Conservation (phyloP, 2,329 filamentous ascomycete species). For the Hymenoscyphus occultus region DNA sequence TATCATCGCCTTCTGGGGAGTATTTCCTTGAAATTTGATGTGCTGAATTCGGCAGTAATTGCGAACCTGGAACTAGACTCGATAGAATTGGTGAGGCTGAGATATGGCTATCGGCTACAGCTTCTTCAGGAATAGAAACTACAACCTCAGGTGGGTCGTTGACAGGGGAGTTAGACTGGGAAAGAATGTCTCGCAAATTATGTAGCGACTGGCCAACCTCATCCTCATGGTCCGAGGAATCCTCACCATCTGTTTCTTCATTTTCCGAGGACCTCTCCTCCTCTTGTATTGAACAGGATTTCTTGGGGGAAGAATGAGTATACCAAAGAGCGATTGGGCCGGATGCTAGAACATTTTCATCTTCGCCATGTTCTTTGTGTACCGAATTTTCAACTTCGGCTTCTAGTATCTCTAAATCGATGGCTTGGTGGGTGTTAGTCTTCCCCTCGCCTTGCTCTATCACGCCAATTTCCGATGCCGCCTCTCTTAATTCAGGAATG, state of each 20-base stretch:
- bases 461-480: not conserved
- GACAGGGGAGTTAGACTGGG: not conserved
- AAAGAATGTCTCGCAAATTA: not conserved
- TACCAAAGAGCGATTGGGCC: not conserved
- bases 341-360: conserved; percentile 5
- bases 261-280: not conserved
- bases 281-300: not conserved
- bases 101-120: not conserved
- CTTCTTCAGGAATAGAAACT: not conserved
- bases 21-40: not conserved
- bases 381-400: not conserved
- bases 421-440: not conserved
- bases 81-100: not conserved
- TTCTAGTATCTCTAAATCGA: not conserved
- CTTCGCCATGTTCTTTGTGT: not conserved
- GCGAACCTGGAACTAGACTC: not conserved
- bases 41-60: not conserved
- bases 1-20: not conserved
- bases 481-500: not conserved
- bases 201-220: not conserved
- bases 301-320: not conserved
- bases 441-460: not conserved
- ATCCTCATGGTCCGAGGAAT: not conserved
- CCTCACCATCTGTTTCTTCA: not conserved
- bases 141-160: not conserved